Conservation (phyloP, 345 rosid genomes). For the Ceriops tagal region DNA sequence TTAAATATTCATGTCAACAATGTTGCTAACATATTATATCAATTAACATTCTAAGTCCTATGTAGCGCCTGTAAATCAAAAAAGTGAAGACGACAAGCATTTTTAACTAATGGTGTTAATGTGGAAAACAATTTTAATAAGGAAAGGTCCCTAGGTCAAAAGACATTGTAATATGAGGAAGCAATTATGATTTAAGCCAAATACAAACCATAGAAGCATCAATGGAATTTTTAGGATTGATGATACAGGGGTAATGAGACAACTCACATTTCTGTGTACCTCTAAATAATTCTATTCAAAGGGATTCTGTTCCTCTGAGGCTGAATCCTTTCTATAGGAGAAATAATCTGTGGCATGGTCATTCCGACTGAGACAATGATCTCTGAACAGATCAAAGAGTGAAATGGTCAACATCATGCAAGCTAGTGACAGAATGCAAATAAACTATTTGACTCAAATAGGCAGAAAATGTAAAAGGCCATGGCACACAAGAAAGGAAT, state of each 20-base stretch:
- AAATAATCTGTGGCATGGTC: constrained; percentile 81
- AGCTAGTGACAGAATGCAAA: background rate
- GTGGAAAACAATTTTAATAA: no score
- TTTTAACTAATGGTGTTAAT: no score
- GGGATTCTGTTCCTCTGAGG: constrained; percentile 52
- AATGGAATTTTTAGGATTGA: background rate
- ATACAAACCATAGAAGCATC: background rate
- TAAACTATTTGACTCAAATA: background rate
- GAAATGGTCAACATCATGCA: background rate
- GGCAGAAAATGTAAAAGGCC: background rate
- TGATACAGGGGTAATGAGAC: background rate
- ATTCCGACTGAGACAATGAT: constrained; percentile 82
- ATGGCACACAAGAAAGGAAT: no score
- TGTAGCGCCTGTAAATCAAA: no score
- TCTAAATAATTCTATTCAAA: constrained; percentile 47
- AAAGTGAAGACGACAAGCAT: no score
- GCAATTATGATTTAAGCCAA: background rate
- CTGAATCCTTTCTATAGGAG: constrained; percentile 48
- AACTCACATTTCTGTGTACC: background rate
- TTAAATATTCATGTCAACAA: no score
- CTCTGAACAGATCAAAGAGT: constrained; percentile 50
- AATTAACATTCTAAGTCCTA: no score
- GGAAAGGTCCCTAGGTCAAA: no score
- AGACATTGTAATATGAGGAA: no score
- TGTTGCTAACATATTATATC: no score